phyloP scores from a whole-genome alignment of 495 filamentous ascomycete genomes.

The Chaetomium tenue region DNA sequence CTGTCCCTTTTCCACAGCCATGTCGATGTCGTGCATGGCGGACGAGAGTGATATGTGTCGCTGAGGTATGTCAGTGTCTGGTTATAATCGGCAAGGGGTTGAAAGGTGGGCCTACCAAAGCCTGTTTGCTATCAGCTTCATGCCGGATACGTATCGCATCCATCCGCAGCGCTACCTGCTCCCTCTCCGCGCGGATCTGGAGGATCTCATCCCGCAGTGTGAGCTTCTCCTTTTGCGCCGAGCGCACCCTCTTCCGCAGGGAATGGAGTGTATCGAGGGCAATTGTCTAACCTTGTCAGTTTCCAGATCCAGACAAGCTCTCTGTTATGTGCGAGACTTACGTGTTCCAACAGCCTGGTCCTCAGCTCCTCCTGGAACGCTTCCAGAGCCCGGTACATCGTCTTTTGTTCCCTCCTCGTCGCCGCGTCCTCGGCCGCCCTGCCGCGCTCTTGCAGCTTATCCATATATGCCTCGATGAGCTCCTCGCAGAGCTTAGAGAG shows the following conservation, averaged over 20 bases:
- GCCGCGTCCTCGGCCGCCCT: constrained; percentile 41
- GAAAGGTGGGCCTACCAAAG: constrained; percentile 40
- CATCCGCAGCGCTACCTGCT: constrained; percentile 65
- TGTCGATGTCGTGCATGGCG: constrained; percentile 55
- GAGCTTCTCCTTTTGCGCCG: constrained; percentile 63
- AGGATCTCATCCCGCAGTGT: constrained; percentile 63
- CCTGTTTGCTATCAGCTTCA: constrained; percentile 48
- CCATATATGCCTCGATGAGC: constrained; percentile 54
- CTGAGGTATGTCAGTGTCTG: constrained; percentile 31
- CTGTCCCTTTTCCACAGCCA: constrained; percentile 50
- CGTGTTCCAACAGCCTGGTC: constrained; percentile 59
- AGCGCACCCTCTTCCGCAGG: constrained; percentile 60
- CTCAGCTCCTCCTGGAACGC: constrained; percentile 67
- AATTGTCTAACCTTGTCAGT: constrained; percentile 42
- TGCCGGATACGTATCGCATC: constrained; percentile 66
- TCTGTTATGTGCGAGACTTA: constrained; percentile 32
- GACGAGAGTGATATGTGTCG: constrained; percentile 50
- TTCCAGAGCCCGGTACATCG: constrained; percentile 63
- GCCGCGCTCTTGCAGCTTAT: constrained; percentile 44
- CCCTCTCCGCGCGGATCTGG: constrained; percentile 60
- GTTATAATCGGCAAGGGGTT: not conserved
- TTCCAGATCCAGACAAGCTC: not conserved
- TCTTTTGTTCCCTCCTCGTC: constrained; percentile 53
- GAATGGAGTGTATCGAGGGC: constrained; percentile 64
- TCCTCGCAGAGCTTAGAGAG: constrained; percentile 68